Evolutionary conservation across 768 basidiomycete genomes (phyloP), one percentile per base, ranked within the genome.

Genomic region (Termitomyces sp.): DNA sequence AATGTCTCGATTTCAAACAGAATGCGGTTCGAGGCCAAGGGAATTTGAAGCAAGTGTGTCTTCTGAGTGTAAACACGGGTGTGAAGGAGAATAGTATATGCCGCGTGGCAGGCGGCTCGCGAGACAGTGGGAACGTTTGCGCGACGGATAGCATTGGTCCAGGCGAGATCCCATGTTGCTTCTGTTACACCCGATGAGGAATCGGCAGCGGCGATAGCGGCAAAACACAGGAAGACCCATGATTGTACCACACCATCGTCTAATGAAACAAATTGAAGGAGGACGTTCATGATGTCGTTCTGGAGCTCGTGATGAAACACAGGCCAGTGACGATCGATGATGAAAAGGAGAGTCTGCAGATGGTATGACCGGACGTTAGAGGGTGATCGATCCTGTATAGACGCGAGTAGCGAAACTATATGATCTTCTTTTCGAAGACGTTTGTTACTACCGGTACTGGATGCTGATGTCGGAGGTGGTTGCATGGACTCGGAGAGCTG

Each of bases 191-290:
- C 24, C 0, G 45, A 20, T 14, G 52, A 56, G 30, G 64, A 68
- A 16, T 64, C 62, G 5, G 80, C 75, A 62, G 78, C 69, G 2
- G 87, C 86, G 38, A 96, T 78, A 8, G 89, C 83, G 14, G 90
- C 87, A 44, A 94, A 74, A 66, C 85, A 90, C 32, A 96, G 64
- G 65, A 96, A 90, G 1, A 86, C 78, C 95, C 94, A 98, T 2
- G 86, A 86, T 65, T 96, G 94, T 1, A 90, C 72, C 3, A 68
- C 65, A 0, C 76, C 65, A 50, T 94, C 88, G 41, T 90, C 85
- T 28, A 79, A 72, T 4, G 84, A 77, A 33, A 95, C 73, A 38
- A 87, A 78, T 48, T 82, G 79, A 11, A 85, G 65, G 30, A 94
- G 78, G 1, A 76, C 70, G 22, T 74, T 64, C 50, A 87, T 71